Evolutionary conservation across 768 basidiomycete genomes (phyloP).

Genomic region (Panaeolus papilionaceus): DNA sequence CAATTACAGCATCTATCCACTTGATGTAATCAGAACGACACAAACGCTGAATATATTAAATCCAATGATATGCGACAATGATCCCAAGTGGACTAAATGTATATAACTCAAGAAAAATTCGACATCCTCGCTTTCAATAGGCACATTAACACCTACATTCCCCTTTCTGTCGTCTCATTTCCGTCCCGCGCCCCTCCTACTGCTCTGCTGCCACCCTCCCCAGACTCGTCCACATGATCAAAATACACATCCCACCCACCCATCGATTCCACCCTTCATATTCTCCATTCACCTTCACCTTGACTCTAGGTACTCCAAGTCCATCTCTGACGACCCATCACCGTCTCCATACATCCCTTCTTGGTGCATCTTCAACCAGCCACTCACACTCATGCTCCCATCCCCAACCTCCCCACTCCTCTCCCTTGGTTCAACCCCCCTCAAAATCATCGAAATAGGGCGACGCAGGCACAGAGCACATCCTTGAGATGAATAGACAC

Average conservation of each 20-base stretch:
- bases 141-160: not conserved
- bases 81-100: no score
- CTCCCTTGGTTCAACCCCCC: not conserved
- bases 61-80: no score
- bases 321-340: no score
- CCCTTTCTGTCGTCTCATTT: not conserved
- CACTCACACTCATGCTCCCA: no score
- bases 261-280: not conserved
- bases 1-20: no score
- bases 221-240: not conserved
- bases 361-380: no score
- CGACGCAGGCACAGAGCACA: not conserved
- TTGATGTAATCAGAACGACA: no score
- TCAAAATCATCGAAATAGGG: constrained; percentile 4
- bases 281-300: not conserved
- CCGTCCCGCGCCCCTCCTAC: not conserved
- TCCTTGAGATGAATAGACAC: not conserved
- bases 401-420: not conserved
- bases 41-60: no score
- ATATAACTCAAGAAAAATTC: constrained; percentile 6
- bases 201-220: not conserved
- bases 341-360: no score
- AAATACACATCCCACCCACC: not conserved
- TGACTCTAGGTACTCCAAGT: no score
- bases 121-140: not conserved